These are phyloP conservation scores for Lagerstroemia speciosa DNA, from an alignment of 345 rosid genomes.

Conservation along the genomic window DNA sequence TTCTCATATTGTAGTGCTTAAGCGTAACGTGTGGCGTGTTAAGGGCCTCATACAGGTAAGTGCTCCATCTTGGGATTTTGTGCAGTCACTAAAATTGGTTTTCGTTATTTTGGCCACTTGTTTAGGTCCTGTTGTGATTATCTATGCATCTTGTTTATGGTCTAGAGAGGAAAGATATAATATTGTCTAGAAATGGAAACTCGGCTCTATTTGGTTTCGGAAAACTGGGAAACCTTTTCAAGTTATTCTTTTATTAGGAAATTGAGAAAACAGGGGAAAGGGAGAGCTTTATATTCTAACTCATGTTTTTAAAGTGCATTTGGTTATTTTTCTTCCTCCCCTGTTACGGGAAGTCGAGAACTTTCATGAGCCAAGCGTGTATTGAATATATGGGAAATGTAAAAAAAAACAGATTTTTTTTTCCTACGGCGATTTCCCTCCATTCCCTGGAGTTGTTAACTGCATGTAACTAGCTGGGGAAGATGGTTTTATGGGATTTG, in stretches of 20 bases:
- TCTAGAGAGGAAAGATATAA: not conserved
- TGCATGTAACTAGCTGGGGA: not conserved
- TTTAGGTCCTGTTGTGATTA: not conserved
- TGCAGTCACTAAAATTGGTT: not conserved
- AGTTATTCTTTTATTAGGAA: not conserved
- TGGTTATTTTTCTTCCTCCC: too few relatives aligned
- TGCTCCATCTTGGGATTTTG: not conserved
- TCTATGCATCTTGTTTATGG: not conserved
- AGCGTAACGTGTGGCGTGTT: constrained; percentile 97
- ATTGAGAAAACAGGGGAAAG: not conserved
- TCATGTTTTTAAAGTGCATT: too few relatives aligned
- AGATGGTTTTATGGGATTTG: not conserved
- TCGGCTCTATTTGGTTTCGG: too few relatives aligned
- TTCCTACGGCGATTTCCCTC: too few relatives aligned
- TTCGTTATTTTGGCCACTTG: not conserved
- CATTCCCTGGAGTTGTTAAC: too few relatives aligned
- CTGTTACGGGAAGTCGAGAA: too few relatives aligned
- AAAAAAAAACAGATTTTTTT: too few relatives aligned
- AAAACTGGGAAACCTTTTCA: not conserved
- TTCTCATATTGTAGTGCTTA: too few relatives aligned
- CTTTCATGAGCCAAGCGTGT: too few relatives aligned
- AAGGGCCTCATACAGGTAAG: constrained; percentile 91
- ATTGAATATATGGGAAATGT: too few relatives aligned
- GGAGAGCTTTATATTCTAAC: too few relatives aligned
- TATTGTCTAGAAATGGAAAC: not conserved